A percentile compares a stretch with the other conserved stretches of the same genome.
phyloP scores from a whole-genome alignment of 2,329 filamentous ascomycete genomes.

The Fusarium sp. region DNA sequence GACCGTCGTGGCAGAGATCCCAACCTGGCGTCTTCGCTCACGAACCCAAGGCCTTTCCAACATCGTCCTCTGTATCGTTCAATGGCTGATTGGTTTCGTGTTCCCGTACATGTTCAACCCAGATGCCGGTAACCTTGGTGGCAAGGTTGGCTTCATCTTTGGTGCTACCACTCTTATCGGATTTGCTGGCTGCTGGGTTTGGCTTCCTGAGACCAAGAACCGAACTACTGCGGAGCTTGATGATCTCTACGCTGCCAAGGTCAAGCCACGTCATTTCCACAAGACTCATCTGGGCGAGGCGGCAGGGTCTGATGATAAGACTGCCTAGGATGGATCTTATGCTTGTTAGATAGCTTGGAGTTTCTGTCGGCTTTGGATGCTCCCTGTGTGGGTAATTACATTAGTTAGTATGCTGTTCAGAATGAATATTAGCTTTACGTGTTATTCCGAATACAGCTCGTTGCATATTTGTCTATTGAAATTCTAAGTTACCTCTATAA shows the following conservation, averaged over 20 bases:
- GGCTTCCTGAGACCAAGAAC: neutral
- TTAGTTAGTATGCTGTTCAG: no score
- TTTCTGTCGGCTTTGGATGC: fast-evolving
- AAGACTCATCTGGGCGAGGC: neutral
- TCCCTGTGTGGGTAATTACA: neutral
- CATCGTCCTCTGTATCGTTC: neutral
- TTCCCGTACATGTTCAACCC: slow-evolving; percentile 20
- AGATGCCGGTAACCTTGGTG: slow-evolving; percentile 6
- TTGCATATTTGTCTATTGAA: no score
- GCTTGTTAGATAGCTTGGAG: neutral
- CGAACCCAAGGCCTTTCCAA: neutral
- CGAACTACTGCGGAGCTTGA: slow-evolving; percentile 1
- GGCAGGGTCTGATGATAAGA: neutral
- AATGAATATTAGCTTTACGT: no score
- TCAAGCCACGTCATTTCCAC: neutral
- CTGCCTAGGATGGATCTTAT: neutral
- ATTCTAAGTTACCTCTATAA: no score
- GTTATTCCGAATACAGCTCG: no score
- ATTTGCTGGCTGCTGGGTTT: neutral
- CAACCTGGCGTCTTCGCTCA: neutral
- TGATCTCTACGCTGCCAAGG: neutral
- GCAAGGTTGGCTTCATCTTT: slow-evolving; percentile 15
- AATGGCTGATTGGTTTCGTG: slow-evolving; percentile 1
- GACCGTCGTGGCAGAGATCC: neutral
- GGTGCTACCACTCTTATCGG: neutral